Evolutionary conservation across 495 filamentous ascomycete species (phyloP), one percentile per base, ranked within the genome.

Genomic region (Xylaria curta): DNA sequence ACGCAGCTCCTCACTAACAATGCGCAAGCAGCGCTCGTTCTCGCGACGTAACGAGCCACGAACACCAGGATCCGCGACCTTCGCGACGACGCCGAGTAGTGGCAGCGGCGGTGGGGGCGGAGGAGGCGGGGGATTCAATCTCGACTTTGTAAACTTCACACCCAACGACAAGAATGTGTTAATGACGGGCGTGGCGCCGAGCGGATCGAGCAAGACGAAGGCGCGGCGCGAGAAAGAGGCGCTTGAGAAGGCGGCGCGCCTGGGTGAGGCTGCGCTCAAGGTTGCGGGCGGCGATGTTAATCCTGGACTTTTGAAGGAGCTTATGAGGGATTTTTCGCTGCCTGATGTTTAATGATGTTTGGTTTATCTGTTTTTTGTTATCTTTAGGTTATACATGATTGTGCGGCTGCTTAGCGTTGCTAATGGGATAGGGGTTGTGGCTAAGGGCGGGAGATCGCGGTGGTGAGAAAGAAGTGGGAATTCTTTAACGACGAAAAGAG

Each of bases 71-170:
- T 68, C 67, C 2, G 63, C 13, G 36, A 65, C 72, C n/a, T 75
- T 66, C 61, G 68, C 28, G n/a, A 51, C 64, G 15, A 78, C 74
- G 7, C 33, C 80, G 75, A 75, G 77, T 78, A 8, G 72, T 24
- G 38, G 28, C 5, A 51, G 51, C 9, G 74, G 68, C 58, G 42
- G 53, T 0, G 70, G 68, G 24, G 69, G 63, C 4, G 68, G 71
- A 26, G 73, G 78, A 42, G 64, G 76, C 19, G 73, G 74, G 21
- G 68, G 70, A 4, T 83, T 83, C 36, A 82, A 15, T 9, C 88
- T 91, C 51, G 90, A 89, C 1, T 99, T 99, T 76, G 93, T 97
- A 68, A 98, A 98, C 79, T 97, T 91, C 82, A 97, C 94, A n/a
- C 89, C 94, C 0, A 77, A 85, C 17, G 97, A 99, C 80, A 91